Base-by-base conservation (phyloP, 148 eudicot genomes). In the Spergularia marina region DNA sequence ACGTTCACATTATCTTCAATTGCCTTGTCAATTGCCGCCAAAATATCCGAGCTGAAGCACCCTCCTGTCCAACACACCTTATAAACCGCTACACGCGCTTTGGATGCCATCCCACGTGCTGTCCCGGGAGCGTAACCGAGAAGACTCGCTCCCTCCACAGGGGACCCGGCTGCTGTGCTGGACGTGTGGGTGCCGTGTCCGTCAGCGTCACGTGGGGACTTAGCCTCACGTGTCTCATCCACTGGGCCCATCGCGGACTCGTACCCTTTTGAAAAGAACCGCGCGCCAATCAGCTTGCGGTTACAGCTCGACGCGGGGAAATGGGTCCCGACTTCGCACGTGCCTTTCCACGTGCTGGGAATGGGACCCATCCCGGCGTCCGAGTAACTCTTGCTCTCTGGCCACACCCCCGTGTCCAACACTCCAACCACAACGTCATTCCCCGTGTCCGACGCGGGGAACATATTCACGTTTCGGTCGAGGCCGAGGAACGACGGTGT, bases 181-280 rank as follows among this genome's bases (percentile, higher is more conserved):
- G 89, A 61, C 5, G 93, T 89, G 81, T 89, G 93, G n/a, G 93
- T 89, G 13, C 93, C 93, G 53, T 89, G 93, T 0, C 93, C 93
- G 18, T 86, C 91, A 12, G 83, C 86, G 47, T 89, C 93, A 15
- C 91, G 80, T 2, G 93, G 88, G 1, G 93, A 87, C 44, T 77
- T 80, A 1, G 84, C 78, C 77, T 87, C 91, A 13, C 75, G 75
- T 2, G 86, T 51, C 53, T 55, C 86, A 65, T 84, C 85, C 5
- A 86, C 65, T 0, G 86, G 84, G 5, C 89, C 93, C 12, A 80
- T 21, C 2, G 85, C 82, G 0, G 89, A 80, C 58, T 87, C 88
- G 39, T 89, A 89, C n/a, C 93, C 93, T 40, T 75, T 83, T 0
- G 80, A 65, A 60, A 87, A 90, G 63, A 12, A 85, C 73, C 87